Percentiles rank a stretch among this genome's conserved stretches.
phyloP scores from a whole-genome alignment of 2,329 filamentous ascomycete genomes.

The Colletotrichum tropicicola region DNA sequence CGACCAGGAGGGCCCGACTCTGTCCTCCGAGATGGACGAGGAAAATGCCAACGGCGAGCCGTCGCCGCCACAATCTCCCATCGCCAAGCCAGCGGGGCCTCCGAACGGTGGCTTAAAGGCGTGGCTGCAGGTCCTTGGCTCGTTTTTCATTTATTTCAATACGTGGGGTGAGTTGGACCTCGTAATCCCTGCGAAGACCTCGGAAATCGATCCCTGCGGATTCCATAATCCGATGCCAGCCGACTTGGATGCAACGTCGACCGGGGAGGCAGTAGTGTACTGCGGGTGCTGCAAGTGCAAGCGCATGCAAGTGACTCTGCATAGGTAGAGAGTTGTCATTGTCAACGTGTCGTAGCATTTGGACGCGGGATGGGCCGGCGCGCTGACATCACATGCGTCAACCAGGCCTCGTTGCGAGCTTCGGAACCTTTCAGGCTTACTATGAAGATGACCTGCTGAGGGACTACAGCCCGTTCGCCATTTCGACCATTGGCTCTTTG shows the following conservation, averaged over 20 bases:
- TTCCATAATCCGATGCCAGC: too few species aligned
- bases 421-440: constrained; percentile 64
- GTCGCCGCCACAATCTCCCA: not conserved
- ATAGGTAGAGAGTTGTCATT: too few species aligned
- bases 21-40: constrained; percentile 1
- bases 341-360: too few species aligned
- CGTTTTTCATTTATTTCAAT: constrained; percentile 59
- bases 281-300: too few species aligned
- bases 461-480: constrained; percentile 31
- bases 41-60: constrained; percentile 5
- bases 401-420: constrained; percentile 48
- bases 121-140: constrained; percentile 58
- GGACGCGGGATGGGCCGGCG: too few species aligned
- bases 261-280: too few species aligned
- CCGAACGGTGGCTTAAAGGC: constrained; percentile 44
- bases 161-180: constrained; percentile 40
- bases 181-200: too few species aligned
- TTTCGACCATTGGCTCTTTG: constrained; percentile 56
- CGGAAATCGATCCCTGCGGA: not conserved
- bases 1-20: not conserved
- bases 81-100: constrained; percentile 8
- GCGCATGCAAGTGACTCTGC: too few species aligned
- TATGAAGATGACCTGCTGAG: constrained; percentile 47
- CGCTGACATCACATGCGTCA: not conserved
- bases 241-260: too few species aligned